These are phyloP conservation scores for Fusarium udum DNA, from an alignment of 2,329 filamentous ascomycete genomes.

Conservation along the genomic window DNA sequence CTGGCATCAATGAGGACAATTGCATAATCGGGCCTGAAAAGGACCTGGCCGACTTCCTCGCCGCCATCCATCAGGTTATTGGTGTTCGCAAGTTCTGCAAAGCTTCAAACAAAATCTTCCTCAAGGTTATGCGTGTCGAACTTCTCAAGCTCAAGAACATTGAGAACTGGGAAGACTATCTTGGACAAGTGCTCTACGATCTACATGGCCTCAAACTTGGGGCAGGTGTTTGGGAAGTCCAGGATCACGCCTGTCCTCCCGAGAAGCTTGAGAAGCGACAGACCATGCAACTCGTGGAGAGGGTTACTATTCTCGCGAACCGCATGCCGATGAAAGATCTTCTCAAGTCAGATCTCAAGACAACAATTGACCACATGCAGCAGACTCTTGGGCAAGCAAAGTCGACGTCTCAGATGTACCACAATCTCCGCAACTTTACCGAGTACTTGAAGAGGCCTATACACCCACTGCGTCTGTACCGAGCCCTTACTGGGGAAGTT, in stretches of 20 bases:
- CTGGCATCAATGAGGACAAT: slow-evolving; percentile 75
- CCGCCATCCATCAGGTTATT: slow-evolving; percentile 83
- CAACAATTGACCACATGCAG: slow-evolving; percentile 92
- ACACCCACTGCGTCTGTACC: slow-evolving; percentile 81
- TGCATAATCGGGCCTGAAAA: slow-evolving; percentile 73
- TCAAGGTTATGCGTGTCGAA: slow-evolving; percentile 89
- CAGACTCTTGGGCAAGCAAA: slow-evolving; percentile 83
- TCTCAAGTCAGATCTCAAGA: slow-evolving; percentile 88
- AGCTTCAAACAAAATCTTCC: slow-evolving; percentile 83
- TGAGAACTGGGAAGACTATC: slow-evolving; percentile 85
- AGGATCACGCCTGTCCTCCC: slow-evolving; percentile 81
- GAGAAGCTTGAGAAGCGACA: slow-evolving; percentile 83
- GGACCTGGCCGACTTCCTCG: slow-evolving; percentile 81
- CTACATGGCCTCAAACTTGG: slow-evolving; percentile 83
- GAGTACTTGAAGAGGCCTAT: slow-evolving; percentile 85
- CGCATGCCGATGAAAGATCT: slow-evolving; percentile 91
- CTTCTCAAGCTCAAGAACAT: slow-evolving; percentile 79
- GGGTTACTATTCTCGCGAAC: slow-evolving; percentile 81
- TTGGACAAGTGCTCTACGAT: slow-evolving; percentile 86
- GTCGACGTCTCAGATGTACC: slow-evolving; percentile 80
- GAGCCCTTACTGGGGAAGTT: slow-evolving; percentile 81
- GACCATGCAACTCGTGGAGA: slow-evolving; percentile 83
- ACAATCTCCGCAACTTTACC: slow-evolving; percentile 85
- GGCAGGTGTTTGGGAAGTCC: slow-evolving; percentile 70
- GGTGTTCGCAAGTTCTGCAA: slow-evolving; percentile 89